Base-by-base conservation (phyloP, 495 filamentous ascomycete genomes). In the Friedmanniomyces endolithicus region DNA sequence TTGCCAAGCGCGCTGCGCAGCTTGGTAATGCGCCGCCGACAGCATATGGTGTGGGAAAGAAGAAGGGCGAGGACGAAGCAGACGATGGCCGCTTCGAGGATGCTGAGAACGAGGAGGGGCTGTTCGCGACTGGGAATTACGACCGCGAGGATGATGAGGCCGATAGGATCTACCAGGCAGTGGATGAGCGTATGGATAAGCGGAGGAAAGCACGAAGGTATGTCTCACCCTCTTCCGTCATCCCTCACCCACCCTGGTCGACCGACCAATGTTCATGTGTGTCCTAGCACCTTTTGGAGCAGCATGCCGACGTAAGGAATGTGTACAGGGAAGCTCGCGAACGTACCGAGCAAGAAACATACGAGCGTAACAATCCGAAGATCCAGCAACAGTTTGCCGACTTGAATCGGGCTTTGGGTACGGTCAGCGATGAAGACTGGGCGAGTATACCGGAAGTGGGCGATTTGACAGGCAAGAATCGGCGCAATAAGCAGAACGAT, bases 321-420 rank as follows among this genome's bases (percentile, higher is more conserved):
- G 72, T 75, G 71, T 79, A 71, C 73, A 96, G 92, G 87, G 92
- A 97, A 88, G 84, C 83, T 70, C 88, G 92, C 62, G 92, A 97
- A 71, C 74, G 83, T 64, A 78, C 86, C 72, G 90, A 97, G 73
- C 82, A 76, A 69, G 86, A 92, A 62, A 90, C 96, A 52, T 94
- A 95, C 77, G 94, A 99, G 70, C 80, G 82, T 43, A 86, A 95
- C 65, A 97, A 97, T 66, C 92, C 92, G 4, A 99, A 97, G 70
- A 97, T 99, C 50, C 88, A 95, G 70, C 89, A 96, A 62, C 92
- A 97, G 67, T 99, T 99, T 65, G 89, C 89, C 66, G 94, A 95
- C 61, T 74, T 96, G 44, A 99, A 97, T 70, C 77, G 94, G 63
- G 87, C 85, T 1, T 76, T 99, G 23, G 85, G 84, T 33, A 84